Evolutionary conservation across 176 grass and related monocot species (phyloP), one percentile per base, ranked within the genome.

Genomic region (Oryza coarctata): DNA sequence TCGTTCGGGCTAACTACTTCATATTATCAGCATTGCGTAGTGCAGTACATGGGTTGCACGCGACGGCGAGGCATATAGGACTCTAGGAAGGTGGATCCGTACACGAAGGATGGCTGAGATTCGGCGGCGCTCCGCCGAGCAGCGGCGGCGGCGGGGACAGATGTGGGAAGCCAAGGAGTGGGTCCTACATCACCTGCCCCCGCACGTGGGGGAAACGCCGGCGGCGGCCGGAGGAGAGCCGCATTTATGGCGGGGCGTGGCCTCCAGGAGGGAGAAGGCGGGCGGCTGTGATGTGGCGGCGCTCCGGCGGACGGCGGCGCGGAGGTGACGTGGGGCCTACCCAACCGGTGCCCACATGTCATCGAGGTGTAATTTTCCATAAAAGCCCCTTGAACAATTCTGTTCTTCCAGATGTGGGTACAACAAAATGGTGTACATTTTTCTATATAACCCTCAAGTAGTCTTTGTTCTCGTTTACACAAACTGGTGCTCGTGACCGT

Each of bases 111-210:
- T 34, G 23, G 28, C 29, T 13, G 49, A 28, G 78, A 68, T 3
- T n/a, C 81, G 40, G 36, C 36, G 74, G 73, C 3, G 33, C 63
- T 77, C 82, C 82, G 47, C 64, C 82, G 64, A 26, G 40, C 63
- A 41, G 70, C 61, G 77, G 70, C 8, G 34, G 35, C 18, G 15
- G 43, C 43, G 58, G 32, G 47, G 17, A 7, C 47, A 41, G 27
- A 28, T 15, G 33, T 26, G 0, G 45, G 8, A 26, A 6, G 9
- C 77, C 27, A n/a, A 38, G 13, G 17, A 23, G n/a, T 15, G 63
- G 28, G 18, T 10, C 18, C 29, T 11, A 0, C 30, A 34, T 20
- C 17, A 15, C 65, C 32, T 15, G 65, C 0, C 15, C 65, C 32
- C 65, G 11, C n/a, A 25, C 52, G 52, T 9, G 18, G 7, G 52